Percentiles rank a stretch among this genome's conserved stretches.
Evolutionary conservation across 2,329 filamentous ascomycete species (phyloP).

Genomic region (Apiospora malaysiana): DNA sequence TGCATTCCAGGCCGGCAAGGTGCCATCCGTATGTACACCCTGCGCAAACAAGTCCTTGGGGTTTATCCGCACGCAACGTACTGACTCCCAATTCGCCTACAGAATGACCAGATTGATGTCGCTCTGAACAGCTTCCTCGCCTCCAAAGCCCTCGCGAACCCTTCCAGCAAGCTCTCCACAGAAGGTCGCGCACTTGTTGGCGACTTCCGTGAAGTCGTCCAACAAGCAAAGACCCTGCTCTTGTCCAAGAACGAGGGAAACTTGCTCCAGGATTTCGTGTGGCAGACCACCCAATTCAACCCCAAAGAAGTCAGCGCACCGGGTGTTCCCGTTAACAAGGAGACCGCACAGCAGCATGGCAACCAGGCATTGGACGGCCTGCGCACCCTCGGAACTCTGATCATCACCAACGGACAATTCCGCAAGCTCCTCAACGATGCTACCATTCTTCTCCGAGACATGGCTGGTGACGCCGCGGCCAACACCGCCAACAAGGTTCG

Average conservation of each 20-base stretch:
- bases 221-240: conserved; percentile 79
- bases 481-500: conserved; percentile 78
- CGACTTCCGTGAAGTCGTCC: conserved; percentile 80
- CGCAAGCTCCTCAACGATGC: conserved; percentile 88
- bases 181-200: conserved; percentile 82
- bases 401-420: conserved; percentile 97
- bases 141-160: conserved; percentile 71
- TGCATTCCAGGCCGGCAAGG: conserved; percentile 88
- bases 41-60: background rate
- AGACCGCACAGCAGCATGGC: conserved; percentile 80
- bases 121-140: conserved; percentile 87
- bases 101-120: conserved; percentile 92
- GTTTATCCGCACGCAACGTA: background rate
- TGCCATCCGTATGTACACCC: conserved; percentile 73
- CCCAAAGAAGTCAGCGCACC: conserved; percentile 66
- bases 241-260: conserved; percentile 96
- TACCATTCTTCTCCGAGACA: conserved; percentile 81
- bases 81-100: conserved; percentile 45
- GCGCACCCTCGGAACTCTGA: conserved; percentile 83
- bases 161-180: conserved; percentile 76
- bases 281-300: conserved; percentile 82
- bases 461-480: conserved; percentile 86
- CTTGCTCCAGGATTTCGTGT: conserved; percentile 94
- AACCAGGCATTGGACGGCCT: conserved; percentile 84
- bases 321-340: conserved; percentile 73